Evolutionary conservation across 768 basidiomycete species (phyloP), one percentile per base, ranked within the genome.

Genomic region (Guyanaporus albipodus): DNA sequence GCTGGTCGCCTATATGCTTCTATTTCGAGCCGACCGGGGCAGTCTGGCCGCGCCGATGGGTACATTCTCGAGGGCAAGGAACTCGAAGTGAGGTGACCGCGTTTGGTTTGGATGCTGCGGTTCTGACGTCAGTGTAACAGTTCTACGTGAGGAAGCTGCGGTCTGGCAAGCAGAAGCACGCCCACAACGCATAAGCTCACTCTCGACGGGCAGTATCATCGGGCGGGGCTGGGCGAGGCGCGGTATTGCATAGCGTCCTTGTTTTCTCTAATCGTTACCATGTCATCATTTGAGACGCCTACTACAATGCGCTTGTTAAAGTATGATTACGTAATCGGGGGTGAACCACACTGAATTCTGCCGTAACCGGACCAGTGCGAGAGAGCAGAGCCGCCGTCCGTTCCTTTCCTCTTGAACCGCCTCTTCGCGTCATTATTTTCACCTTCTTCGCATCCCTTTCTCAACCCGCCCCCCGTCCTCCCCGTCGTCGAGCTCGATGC

Each of bases 61-160:
- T 97, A 98, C 73, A 76, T 99, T 54, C 82, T 99, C 44, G 96
- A 99, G 77, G 96, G 96, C 64, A 93, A 91, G 74, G 96, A 99
- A 70, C 84, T 98, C 46, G 94, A 98, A 80, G 92, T 95, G 55
- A 41, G 78, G 50, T 15, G 37, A 2, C 8, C 12, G 24, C 2
- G 27, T 10, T 27, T 21, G 10, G 11, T 19, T 26, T 18, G 4
- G 14, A 24, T 33, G 24, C 31, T 48, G 44, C 48, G 40, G 38
- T 42, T 39, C 57, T 66, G 51, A 62, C 55, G 63, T 58, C 55
- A 38, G 35, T 37, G 52, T 28, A 55, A 10, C 57, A 94, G 90
- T 96, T 97, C 76, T 96, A 95, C 77, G 71, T 92, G 63, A 83
- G 90, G 76, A 94, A 94, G 69, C 76, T 97, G 71, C 85, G 88